These are phyloP conservation scores for Pezicula radicicola DNA, from an alignment of 2,329 filamentous ascomycete species.

Conservation along the genomic window DNA sequence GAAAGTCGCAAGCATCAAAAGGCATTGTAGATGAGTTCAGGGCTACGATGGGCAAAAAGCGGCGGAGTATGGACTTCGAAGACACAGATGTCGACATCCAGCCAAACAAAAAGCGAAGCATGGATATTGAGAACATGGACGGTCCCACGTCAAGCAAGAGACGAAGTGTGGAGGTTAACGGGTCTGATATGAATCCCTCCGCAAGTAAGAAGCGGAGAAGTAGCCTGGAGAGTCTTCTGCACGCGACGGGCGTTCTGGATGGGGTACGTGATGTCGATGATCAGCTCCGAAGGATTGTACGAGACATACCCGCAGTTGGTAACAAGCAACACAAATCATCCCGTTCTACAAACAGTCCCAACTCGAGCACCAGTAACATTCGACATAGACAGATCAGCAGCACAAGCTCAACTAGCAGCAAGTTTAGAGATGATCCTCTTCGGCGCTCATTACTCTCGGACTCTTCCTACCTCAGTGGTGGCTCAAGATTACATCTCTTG, in stretches of 20 bases:
- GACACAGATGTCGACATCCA: not conserved
- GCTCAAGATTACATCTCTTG: conserved; percentile 26
- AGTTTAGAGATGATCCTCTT: conserved; percentile 15
- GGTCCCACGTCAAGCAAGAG: not conserved
- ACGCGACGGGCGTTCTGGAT: conserved; percentile 18
- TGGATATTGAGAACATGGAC: not conserved
- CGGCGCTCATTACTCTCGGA: conserved; percentile 27
- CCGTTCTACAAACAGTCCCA: conserved; percentile 7
- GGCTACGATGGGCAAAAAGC: conserved; percentile 15
- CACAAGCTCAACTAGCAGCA: no score
- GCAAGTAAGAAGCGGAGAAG: conserved; percentile 12
- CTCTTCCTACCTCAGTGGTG: conserved; percentile 25
- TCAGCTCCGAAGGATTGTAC: conserved; percentile 16
- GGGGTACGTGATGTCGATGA: conserved; percentile 19
- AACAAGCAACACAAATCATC: conserved; percentile 17
- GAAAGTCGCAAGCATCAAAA: conserved; percentile 18
- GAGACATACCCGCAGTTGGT: conserved; percentile 2
- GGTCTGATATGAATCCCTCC: conserved; percentile 12
- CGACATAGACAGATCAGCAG: conserved; percentile 14
- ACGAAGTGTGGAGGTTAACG: not conserved
- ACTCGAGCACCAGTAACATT: conserved; percentile 15
- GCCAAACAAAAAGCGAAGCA: not conserved
- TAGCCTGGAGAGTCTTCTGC: conserved; percentile 24
- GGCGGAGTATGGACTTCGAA: conserved; percentile 4
- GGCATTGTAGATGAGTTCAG: conserved; percentile 28